A percentile compares a stretch with the other conserved stretches of the same genome.
Conservation (phyloP, 257 asterid genomes). For the Anisodus acutangulus region DNA sequence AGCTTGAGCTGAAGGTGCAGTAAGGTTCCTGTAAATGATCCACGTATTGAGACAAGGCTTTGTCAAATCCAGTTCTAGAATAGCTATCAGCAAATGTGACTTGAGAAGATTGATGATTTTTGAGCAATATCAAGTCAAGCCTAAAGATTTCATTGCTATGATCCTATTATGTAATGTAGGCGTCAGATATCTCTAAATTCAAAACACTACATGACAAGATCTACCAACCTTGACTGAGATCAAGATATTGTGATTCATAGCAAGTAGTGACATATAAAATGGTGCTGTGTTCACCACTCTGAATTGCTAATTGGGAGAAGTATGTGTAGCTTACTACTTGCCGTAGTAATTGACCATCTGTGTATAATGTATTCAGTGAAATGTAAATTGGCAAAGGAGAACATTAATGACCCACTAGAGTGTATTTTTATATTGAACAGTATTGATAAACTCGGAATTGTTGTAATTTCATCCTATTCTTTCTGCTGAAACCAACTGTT, state of each 20-base stretch:
- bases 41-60: neutral
- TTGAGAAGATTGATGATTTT: neutral
- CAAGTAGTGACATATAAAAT: neutral
- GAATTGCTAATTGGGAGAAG: neutral
- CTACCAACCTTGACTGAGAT: neutral
- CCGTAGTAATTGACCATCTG: neutral
- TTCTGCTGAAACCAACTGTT: neutral
- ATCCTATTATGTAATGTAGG: neutral
- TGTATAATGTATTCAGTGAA: neutral
- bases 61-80: neutral
- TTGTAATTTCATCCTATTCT: neutral
- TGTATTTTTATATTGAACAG: neutral
- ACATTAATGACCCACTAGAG: neutral
- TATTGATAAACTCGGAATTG: neutral
- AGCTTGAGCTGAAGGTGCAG: constrained; percentile 23
- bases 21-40: constrained; percentile 25
- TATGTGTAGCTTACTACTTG: constrained; percentile 11
- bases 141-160: neutral
- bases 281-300: neutral
- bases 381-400: neutral
- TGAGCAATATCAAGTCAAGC: neutral
- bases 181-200: constrained; percentile 19
- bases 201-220: neutral
- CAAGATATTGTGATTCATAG: neutral
- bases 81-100: neutral